Evolutionary conservation across 2,329 filamentous ascomycete species (phyloP).

Genomic region (Neoarthrinium moseri): DNA sequence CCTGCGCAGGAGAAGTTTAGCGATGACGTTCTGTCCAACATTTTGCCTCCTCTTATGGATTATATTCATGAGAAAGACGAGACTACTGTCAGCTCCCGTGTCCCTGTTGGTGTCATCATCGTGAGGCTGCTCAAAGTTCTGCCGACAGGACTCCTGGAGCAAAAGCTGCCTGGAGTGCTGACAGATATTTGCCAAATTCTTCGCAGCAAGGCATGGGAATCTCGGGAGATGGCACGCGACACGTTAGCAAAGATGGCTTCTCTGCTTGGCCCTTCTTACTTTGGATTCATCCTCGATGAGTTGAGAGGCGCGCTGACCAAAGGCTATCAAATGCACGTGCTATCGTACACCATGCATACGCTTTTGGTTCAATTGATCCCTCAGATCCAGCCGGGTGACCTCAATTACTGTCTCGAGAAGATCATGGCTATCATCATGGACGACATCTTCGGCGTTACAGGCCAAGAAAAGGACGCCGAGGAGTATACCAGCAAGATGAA

Average conservation of each 20-base stretch:
- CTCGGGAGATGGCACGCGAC: conserved; percentile 85
- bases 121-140: conserved; percentile 85
- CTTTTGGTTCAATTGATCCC: conserved; percentile 77
- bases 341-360: conserved; percentile 93
- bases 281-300: conserved; percentile 93
- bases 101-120: conserved; percentile 84
- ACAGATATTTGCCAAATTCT: conserved; percentile 93
- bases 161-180: conserved; percentile 77
- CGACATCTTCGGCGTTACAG: conserved; percentile 89
- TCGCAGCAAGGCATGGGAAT: conserved; percentile 82
- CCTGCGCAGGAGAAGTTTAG: conserved; percentile 67
- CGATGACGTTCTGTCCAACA: conserved; percentile 69
- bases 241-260: conserved; percentile 82
- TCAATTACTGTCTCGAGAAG: conserved; percentile 81
- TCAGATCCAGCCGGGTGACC: conserved; percentile 72
- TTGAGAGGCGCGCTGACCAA: conserved; percentile 77
- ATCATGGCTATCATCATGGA: conserved; percentile 91
- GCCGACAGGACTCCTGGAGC: conserved; percentile 68
- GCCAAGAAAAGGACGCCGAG: conserved; percentile 95
- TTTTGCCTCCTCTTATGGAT: conserved; percentile 75
- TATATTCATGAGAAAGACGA: conserved; percentile 96
- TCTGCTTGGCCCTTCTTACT: conserved; percentile 76
- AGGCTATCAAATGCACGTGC: conserved; percentile 90
- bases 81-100: conserved; percentile 86
- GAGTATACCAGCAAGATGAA: conserved; percentile 95